Base-by-base conservation (phyloP, 2,329 filamentous ascomycete species). In the Fusarium sp. region DNA sequence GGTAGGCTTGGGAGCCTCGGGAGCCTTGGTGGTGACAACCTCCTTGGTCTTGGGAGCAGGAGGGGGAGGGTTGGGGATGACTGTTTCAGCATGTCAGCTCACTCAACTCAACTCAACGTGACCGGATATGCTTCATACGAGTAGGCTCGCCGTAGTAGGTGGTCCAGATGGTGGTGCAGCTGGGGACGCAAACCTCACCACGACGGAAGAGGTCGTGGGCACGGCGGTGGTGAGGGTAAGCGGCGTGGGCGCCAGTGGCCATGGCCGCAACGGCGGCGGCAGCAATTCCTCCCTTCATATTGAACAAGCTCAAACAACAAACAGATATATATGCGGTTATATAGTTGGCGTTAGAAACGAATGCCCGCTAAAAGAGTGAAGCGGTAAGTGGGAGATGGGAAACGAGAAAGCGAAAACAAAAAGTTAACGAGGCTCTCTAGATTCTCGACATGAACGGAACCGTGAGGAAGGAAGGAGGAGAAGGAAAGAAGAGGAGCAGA, bases 341-440 rank as follows among this genome's bases (percentile, higher is more conserved):
- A 41, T 72, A 75, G 72, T 80, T 74, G 76, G 61, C 62, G 54
- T 74, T 68, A 72, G 72, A 81, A 93, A 93, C 85, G 92, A 94
- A 87, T 91, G 92, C 90, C 93, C 93, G 93, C 93, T 95, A 86
- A 95, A 95, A 84, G 94, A 94, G 91, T 94, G 93, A 94, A 94
- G 92, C 92, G 92, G 92, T 92, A 77, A 81, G 84, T 87, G 81
- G 78, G 79, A 72, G 77, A 80, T 74, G 82, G 79, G 79, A 83
- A 86, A 86, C 82, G 83, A 86, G 85, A 85, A 81, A 85, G 85
- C 84, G 86, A 88, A 87, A 87, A 85, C 84, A 83, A 82, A 78
- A 78, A 69, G 27, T 75, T 73, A 74, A 82, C 80, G 81, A 83
- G 83, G 84, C 85, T 83, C 84, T 83, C 84, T 86, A 86, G 86